Evolutionary conservation across 305 asterid genomes (phyloP), one percentile per base, ranked within the genome.

Genomic region (Petunia hybrid): DNA sequence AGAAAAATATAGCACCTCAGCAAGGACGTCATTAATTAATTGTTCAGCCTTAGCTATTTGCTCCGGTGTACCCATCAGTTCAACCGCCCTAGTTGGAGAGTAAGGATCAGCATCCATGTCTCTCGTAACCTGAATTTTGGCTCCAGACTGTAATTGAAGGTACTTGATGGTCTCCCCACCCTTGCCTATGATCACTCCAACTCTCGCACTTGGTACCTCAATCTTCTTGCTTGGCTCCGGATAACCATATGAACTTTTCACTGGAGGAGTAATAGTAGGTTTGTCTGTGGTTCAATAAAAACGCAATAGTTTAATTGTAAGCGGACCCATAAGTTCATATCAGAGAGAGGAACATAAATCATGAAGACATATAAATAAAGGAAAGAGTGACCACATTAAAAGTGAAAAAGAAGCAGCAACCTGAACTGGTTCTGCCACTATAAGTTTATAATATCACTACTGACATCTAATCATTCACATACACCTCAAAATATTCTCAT

Each of bases 61-160:
- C 68, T 95, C 99, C 8, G 97, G 90, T 57, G 97, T 89, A n/a
- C 98, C 98, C 89, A 79, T 89, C 79, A 95, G 97, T 81, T 93
- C 98, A 65, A 95, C 99, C 51, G 82, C 93, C 81, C 98, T 87
- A 10, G 95, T 89, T 48, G 84, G 36, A 75, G 99, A 89, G 83
- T 90, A 87, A 36, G 96, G 97, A 76, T 93, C 97, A 0, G 96
- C 91, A 78, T 95, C 98, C 93, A 87, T 89, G 81, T 94, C 99
- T 85, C 97, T 89, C 1, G 98, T 92, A 66, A 94, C 96, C 88
- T 95, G 97, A 87, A 95, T 93, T 87, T 92, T 93, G 46, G 98
- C 97, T 59, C 98, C 97, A 39, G 97, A 94, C 82, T 90, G 91
- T 48, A 81, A 81, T 79, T 92, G 96, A 69, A 92, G 96, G 61